Base-by-base conservation (phyloP, 352 stramenopile genomes). In the Phytophthora citrophthora region DNA sequence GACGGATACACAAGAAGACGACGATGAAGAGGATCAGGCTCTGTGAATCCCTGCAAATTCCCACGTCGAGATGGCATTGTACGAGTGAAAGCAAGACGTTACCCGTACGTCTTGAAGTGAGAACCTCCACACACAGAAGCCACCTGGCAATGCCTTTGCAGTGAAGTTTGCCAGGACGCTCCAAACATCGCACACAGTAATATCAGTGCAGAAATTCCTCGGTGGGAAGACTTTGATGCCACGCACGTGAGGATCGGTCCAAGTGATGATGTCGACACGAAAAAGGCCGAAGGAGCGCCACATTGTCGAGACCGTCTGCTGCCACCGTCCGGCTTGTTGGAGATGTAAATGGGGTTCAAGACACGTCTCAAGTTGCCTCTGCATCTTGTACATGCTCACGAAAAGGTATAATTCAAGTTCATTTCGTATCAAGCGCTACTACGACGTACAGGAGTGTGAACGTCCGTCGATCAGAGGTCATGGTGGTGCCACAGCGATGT, bases 231-330 rank as follows among this genome's bases (percentile, higher is more conserved):
- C 31, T 39, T 29, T 20, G 40, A 32, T 32, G 12, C 32, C 32
- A 49, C 44, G 34, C 54, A 62, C 54, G 44, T 36, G 53, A 61
- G 53, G 29, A 61, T 52, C 15, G 16, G 41, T 34, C 29, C 4
- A 4, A 59, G 27, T 40, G 39, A 41, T 16, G 9, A n/a, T 29
- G 5, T 53, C 32, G n/a, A 16, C 46, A 53, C 46, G 57, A 66
- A 61, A 64, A 66, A 31, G 58, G 58, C 40, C 57, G n/a, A 65
- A 39, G 38, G 47, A 59, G 29, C 20, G 53, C 56, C 47, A 24
- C 36, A 60, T 62, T 67, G 59, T 66, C n/a, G 39, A 59, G 8
- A 53, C 40, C 48, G 38, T 38, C 29, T 62, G 54, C 20, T 61
- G 32, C 54, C 54, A 32, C 18, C 48, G 38, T 50, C 47, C 36